A percentile compares a stretch with the other conserved stretches of the same genome.
phyloP scores from a whole-genome alignment of 371 early-diverging fungal genomes.

The Circinella minor region DNA sequence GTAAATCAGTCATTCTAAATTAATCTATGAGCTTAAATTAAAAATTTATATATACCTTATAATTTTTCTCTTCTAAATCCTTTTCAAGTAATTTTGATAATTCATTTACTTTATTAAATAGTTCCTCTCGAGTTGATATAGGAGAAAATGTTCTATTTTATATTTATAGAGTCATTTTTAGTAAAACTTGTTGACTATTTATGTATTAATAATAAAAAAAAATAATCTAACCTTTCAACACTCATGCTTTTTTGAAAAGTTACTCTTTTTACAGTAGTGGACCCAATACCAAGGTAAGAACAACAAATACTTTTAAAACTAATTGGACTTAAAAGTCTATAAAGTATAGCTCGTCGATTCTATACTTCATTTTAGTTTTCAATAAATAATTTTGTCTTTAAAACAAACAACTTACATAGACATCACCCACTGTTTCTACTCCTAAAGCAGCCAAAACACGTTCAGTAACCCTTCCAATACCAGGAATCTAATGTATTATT shows the following conservation, averaged over 20 bases:
- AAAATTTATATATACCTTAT: no score
- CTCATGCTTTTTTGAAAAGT: slow-evolving; percentile 44
- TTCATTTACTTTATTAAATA: slow-evolving; percentile 44
- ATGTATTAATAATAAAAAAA: background rate
- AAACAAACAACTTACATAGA: slow-evolving; percentile 37
- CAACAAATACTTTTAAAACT: slow-evolving; percentile 44
- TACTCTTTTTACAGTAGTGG: slow-evolving; percentile 30
- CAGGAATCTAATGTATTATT: slow-evolving; percentile 32
- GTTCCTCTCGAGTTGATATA: slow-evolving; percentile 29
- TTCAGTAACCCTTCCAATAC: slow-evolving; percentile 55
- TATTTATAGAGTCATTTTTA: no score
- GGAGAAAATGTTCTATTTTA: slow-evolving; percentile 38
- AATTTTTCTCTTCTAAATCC: slow-evolving; percentile 30
- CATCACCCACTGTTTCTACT: slow-evolving; percentile 42
- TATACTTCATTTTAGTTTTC: background rate
- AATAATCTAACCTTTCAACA: slow-evolving; percentile 34
- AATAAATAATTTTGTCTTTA: no score
- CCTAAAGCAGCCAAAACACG: slow-evolving; percentile 43
- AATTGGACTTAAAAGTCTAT: slow-evolving; percentile 45
- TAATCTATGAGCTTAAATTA: no score
- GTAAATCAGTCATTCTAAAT: no score
- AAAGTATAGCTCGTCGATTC: slow-evolving; percentile 41
- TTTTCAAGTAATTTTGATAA: slow-evolving; percentile 33
- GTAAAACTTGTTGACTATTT: background rate
- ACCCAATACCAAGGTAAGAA: slow-evolving; percentile 42